Evolutionary conservation across 2,329 filamentous ascomycete genomes (phyloP).

Genomic region (Lecanicillium sp.): DNA sequence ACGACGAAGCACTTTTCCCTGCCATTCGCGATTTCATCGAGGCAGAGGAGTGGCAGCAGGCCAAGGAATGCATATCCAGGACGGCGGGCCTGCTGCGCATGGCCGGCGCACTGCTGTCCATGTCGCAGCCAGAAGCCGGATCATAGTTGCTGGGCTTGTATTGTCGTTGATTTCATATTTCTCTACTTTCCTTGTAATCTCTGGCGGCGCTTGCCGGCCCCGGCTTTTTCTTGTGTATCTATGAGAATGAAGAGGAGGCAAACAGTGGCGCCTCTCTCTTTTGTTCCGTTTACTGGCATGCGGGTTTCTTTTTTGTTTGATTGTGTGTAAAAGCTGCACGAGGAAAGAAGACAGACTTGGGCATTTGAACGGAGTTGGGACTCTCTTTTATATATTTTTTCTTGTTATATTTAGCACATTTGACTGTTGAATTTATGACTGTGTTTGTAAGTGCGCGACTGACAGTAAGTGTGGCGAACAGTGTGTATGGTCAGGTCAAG

Average conservation of each 20-base stretch:
- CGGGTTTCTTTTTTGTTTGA: background rate
- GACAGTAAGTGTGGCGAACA: background rate
- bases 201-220: background rate
- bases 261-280: background rate
- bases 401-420: too few relatives aligned
- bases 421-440: background rate
- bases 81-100: constrained; percentile 55
- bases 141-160: too few relatives aligned
- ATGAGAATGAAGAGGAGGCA: background rate
- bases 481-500: background rate
- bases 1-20: constrained; percentile 65
- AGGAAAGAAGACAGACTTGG: background rate
- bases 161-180: background rate
- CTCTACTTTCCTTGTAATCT: constrained; percentile 3
- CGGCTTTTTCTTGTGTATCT: background rate
- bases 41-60: constrained; percentile 57
- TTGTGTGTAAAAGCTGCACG: background rate
- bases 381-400: background rate
- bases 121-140: background rate
- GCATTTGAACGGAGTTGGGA: constrained; percentile 5
- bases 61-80: constrained; percentile 59
- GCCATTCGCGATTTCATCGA: constrained; percentile 67
- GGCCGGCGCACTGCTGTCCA: constrained; percentile 35
- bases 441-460: too few relatives aligned
- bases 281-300: background rate